Percentiles rank a stretch among this genome's conserved stretches.
These are phyloP conservation scores for Pichia thaimueangensis DNA, from an alignment of 805 yeast genomes.

Conservation along the genomic window DNA sequence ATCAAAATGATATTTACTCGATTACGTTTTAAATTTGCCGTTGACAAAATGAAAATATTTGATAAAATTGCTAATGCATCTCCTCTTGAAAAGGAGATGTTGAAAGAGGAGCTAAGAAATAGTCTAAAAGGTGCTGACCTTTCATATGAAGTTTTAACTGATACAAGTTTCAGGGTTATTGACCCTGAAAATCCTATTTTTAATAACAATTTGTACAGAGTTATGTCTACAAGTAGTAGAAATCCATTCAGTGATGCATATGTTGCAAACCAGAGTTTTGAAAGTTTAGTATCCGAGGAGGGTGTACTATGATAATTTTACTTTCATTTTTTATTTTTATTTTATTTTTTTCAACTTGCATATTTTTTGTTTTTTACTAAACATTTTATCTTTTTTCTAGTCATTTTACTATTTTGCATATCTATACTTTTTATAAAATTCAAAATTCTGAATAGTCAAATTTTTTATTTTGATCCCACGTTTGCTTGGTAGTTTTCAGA, in stretches of 20 bases:
- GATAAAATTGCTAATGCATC: conserved; percentile 5
- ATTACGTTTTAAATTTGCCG: conserved; percentile 33
- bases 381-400: too few species aligned
- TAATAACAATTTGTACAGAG: conserved; percentile 16
- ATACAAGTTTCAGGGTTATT: background rate
- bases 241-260: conserved; percentile 26
- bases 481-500: too few species aligned
- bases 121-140: conserved; percentile 9
- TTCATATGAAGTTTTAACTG: conserved; percentile 6
- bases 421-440: too few species aligned
- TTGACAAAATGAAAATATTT: conserved; percentile 6
- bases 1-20: conserved; percentile 43
- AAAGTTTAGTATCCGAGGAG: background rate
- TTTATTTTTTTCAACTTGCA: too few species aligned
- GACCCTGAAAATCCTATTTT: conserved; percentile 4
- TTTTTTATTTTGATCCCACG: too few species aligned
- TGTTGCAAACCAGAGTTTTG: background rate
- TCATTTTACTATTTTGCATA: too few species aligned
- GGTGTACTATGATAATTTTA: too few species aligned
- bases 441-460: too few species aligned
- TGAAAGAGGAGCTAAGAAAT: conserved; percentile 3
- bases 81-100: background rate
- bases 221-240: conserved; percentile 23
- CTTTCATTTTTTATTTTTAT: too few species aligned
- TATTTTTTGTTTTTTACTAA: too few species aligned